Base-by-base conservation (phyloP, 225 moss, liverwort and hornwort genomes). In the Pleurozium schreberi region DNA sequence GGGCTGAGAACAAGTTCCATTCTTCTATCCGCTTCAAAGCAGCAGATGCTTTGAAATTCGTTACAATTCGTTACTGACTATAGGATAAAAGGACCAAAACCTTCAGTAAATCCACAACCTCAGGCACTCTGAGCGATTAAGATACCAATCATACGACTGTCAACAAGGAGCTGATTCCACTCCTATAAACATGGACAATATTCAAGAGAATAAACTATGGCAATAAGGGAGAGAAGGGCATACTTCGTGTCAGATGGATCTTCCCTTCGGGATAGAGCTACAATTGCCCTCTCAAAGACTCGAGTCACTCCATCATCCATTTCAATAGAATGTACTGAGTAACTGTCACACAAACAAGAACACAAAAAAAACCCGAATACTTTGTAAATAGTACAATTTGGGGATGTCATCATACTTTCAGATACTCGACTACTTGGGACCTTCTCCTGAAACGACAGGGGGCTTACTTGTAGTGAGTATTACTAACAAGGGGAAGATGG, bases 321-420 rank as follows among this genome's bases (percentile, higher is more conserved):
- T 89, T 95, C 96, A 88, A 98, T 95, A 71, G 95, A 96, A 91
- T 98, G 98, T 57, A 98, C 94, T 75, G 98, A 98, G 89, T 97
- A 98, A 88, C 96, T 96, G 94, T 80, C 89, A 67, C 66, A 90
- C 62, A 86, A 87, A 53, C 23, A 82, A 62, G 63, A 61, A 64
- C 18, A 85, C 81, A 62, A 59, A 33, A 58, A 34, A 84, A 58
- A 83, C 0, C 8, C 36, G 9, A 87, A 63, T 31, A 77, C 47
- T 82, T 81, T 8, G 75, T 82, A 40, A 81, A 47, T 45, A 14
- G 43, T 53, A 42, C 66, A 79, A 80, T 45, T 80, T 80, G 36
- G 80, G 34, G 36, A 77, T 85, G 60, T 53, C 76, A 63, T 49
- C 30, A 85, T 50, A 67, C 23, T 61, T 84, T 61, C 60, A 71